Evolutionary conservation across 2,329 filamentous ascomycete genomes (phyloP).

Genomic region (Xylaria sp.): DNA sequence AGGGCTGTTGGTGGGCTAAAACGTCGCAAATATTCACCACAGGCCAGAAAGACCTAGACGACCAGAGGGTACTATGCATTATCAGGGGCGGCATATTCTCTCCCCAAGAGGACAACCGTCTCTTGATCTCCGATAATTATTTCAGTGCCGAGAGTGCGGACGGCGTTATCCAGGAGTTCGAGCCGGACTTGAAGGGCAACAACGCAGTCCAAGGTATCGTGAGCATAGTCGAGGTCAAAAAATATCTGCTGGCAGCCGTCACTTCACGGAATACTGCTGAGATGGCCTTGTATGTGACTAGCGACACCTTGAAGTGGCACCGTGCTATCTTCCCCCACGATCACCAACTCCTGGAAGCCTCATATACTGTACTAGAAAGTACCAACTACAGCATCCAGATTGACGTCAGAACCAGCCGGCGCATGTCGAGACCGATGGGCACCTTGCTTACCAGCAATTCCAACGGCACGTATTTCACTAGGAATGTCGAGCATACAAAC

Average conservation of each 20-base stretch:
- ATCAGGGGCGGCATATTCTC: slow-evolving; percentile 72
- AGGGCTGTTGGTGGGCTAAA: slow-evolving; percentile 87
- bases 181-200: slow-evolving; percentile 75
- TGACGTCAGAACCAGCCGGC: slow-evolving; percentile 77
- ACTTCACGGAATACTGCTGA: slow-evolving; percentile 81
- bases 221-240: slow-evolving; percentile 82
- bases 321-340: slow-evolving; percentile 84
- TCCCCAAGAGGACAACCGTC: slow-evolving; percentile 72
- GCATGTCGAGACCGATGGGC: slow-evolving; percentile 72
- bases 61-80: slow-evolving; percentile 78
- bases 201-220: slow-evolving; percentile 78
- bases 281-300: slow-evolving; percentile 87
- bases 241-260: slow-evolving; percentile 82
- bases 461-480: slow-evolving; percentile 93
- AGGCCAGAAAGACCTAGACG: slow-evolving; percentile 65
- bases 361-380: slow-evolving; percentile 92
- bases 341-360: slow-evolving; percentile 79
- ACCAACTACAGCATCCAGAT: slow-evolving; percentile 98
- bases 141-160: slow-evolving; percentile 61
- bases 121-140: slow-evolving; percentile 82
- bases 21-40: slow-evolving; percentile 73
- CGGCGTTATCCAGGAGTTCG: slow-evolving; percentile 61
- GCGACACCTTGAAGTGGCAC: slow-evolving; percentile 85
- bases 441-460: slow-evolving; percentile 95
- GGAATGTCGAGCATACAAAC: slow-evolving; percentile 91